phyloP scores from a whole-genome alignment of 108 stramenopile genomes.

The Nitzschia sp. region DNA sequence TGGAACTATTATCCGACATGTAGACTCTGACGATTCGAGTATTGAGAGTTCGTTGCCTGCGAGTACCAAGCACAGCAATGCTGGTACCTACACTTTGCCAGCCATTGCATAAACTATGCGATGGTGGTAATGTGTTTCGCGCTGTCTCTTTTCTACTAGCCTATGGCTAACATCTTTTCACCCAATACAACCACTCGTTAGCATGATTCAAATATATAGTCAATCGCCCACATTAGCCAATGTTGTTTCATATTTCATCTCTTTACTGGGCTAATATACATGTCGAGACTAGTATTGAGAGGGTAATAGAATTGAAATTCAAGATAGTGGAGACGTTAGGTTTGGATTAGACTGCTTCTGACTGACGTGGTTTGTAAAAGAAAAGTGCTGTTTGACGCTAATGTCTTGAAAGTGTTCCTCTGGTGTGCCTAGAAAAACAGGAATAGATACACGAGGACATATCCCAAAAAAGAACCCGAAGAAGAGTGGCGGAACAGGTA shows the following conservation, averaged over 20 bases:
- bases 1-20: conserved; percentile 57
- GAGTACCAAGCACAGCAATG: conserved; percentile 21
- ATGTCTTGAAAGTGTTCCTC: no score
- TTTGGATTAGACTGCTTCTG: no score
- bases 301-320: no score
- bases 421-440: neutral
- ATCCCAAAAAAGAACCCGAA: neutral
- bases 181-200: neutral
- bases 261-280: no score
- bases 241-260: no score
- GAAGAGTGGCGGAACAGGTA: neutral
- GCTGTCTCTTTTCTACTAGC: neutral
- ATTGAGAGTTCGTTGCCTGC: conserved; percentile 26
- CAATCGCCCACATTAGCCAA: no score
- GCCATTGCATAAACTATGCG: conserved; percentile 29
- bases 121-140: conserved; percentile 6
- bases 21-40: conserved; percentile 58
- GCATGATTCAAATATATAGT: no score
- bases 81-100: conserved; percentile 46
- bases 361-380: no score
- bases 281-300: no score
- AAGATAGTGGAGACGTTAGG: no score
- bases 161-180: neutral
- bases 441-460: neutral
- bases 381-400: no score